phyloP scores from a whole-genome alignment of 1,139 yeast genomes.

The Candida labiduridarum region DNA sequence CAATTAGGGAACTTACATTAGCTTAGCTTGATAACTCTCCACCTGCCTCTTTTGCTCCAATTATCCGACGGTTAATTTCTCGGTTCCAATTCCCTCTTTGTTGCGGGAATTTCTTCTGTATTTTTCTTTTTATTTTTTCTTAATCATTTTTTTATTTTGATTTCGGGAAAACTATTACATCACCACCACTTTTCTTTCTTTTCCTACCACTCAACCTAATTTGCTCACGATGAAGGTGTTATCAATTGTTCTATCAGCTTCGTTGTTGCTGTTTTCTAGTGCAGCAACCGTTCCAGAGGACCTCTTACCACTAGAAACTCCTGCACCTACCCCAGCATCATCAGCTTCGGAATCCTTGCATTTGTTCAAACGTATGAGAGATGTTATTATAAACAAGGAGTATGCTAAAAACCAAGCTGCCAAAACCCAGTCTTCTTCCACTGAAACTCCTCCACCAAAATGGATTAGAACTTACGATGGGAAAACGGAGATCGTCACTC shows the following conservation, averaged over 20 bases:
- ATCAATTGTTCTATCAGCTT: slow-evolving; percentile 12
- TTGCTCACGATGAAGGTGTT: slow-evolving; percentile 12
- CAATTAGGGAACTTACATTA: slow-evolving; percentile 14
- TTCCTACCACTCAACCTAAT: not conserved
- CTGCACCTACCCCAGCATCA: slow-evolving; percentile 12
- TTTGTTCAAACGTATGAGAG: slow-evolving; percentile 35
- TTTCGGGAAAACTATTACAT: not conserved
- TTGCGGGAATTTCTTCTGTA: not conserved
- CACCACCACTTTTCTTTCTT: not conserved
- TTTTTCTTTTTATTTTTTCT: not conserved
- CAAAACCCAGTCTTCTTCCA: slow-evolving; percentile 17
- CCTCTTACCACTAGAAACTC: slow-evolving; percentile 14
- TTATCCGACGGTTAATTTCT: not conserved
- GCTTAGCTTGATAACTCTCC: not conserved
- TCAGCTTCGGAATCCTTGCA: slow-evolving; percentile 6
- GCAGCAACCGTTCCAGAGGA: slow-evolving; percentile 15
- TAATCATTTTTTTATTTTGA: not conserved
- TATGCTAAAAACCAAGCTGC: slow-evolving; percentile 34
- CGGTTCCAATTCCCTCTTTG: not conserved
- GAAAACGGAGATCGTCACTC: slow-evolving; percentile 67
- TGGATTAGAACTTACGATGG: slow-evolving; percentile 74
- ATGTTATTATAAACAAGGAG: slow-evolving; percentile 44
- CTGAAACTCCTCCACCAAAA: slow-evolving; percentile 43
- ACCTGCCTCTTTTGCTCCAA: not conserved
- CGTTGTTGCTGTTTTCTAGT: slow-evolving; percentile 9